phyloP scores from a whole-genome alignment of 2,329 filamentous ascomycete genomes.

The Penicillium sp. region DNA sequence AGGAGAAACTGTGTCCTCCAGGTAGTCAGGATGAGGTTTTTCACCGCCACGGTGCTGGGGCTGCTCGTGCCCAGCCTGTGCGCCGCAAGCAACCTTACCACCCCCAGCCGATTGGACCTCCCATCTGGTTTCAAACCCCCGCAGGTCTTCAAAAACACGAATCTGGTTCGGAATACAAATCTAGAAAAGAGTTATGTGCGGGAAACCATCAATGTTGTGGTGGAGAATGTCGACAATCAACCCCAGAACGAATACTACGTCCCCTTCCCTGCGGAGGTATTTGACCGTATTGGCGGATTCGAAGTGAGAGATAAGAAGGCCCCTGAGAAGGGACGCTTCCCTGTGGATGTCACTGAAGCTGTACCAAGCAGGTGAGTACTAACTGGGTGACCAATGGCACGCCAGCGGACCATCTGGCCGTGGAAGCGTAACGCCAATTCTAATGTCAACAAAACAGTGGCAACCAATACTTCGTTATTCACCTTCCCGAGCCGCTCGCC shows the following conservation, averaged over 20 bases:
- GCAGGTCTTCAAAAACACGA: conserved; percentile 89
- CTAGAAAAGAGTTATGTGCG: conserved; percentile 88
- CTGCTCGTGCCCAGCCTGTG: conserved; percentile 36
- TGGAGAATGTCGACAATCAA: conserved; percentile 77
- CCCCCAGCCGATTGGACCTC: conserved; percentile 35
- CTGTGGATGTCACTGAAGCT: conserved; percentile 64
- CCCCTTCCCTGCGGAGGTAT: conserved; percentile 72
- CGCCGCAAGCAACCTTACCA: conserved; percentile 30
- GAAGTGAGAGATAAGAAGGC: conserved; percentile 94
- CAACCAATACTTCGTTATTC: conserved; percentile 78
- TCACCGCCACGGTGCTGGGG: conserved; percentile 37
- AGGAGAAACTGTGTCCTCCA: conserved; percentile 23
- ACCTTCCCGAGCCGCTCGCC: conserved; percentile 69
- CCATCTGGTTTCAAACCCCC: conserved; percentile 68
- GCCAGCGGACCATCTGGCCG: background rate
- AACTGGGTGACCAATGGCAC: conserved; percentile 50
- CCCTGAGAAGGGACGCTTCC: conserved; percentile 62
- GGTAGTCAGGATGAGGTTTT: conserved; percentile 41
- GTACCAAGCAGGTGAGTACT: conserved; percentile 50
- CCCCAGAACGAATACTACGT: conserved; percentile 88
- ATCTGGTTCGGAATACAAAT: conserved; percentile 84
- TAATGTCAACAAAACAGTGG: conserved; percentile 48
- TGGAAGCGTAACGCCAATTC: background rate
- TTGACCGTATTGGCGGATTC: conserved; percentile 74
- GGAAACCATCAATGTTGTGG: conserved; percentile 87